phyloP scores from a whole-genome alignment of 495 filamentous ascomycete genomes.

The Corynascus novoguineensis region DNA sequence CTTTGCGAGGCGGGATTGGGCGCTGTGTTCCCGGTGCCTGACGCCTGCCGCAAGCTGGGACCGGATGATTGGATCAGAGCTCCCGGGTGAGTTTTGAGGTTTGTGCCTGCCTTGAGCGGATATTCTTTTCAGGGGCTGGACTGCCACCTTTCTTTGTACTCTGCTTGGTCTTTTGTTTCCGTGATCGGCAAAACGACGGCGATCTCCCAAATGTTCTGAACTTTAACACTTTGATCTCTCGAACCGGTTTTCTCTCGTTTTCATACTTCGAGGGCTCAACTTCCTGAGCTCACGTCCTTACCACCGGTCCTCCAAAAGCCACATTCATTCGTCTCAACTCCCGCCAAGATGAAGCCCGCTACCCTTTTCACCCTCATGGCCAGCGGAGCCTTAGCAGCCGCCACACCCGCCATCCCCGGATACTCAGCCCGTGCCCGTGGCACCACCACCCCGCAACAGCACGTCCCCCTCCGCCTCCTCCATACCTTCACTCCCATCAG shows the following conservation, averaged over 20 bases:
- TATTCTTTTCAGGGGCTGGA: not conserved
- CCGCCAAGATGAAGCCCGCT: slow-evolving; percentile 12
- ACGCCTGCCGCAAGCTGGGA: not conserved
- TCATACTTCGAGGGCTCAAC: no score
- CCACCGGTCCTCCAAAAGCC: not conserved
- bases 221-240: not conserved
- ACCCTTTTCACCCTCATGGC: slow-evolving; percentile 9
- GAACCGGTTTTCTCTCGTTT: not conserved
- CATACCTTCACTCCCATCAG: slow-evolving; percentile 7
- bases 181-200: not conserved
- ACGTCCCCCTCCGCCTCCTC: not conserved
- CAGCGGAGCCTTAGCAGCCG: not conserved
- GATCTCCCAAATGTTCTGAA: not conserved
- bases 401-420: not conserved
- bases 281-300: not conserved
- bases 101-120: not conserved
- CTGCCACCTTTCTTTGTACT: not conserved
- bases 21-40: not conserved
- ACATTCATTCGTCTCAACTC: not conserved
- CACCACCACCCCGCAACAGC: not conserved
- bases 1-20: not conserved
- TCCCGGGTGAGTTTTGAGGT: no score
- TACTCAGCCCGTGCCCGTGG: not conserved
- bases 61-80: not conserved
- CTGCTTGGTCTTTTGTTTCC: not conserved